These are phyloP conservation scores for Xylaria sp. DNA, from an alignment of 2,329 filamentous ascomycete genomes.

Conservation along the genomic window DNA sequence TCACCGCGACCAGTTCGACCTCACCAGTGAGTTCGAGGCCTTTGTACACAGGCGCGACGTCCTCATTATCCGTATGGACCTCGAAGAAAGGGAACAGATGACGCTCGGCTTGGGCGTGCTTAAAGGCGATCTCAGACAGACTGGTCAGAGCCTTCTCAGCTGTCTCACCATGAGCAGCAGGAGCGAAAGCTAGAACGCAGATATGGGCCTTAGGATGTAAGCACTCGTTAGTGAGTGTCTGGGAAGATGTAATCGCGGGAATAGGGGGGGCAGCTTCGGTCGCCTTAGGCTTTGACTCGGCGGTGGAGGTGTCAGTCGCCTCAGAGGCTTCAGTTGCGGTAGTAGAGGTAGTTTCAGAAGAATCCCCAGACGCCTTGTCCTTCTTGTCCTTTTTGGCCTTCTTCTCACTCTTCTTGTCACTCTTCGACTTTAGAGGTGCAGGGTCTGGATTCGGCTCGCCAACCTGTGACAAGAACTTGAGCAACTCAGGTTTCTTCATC, in stretches of 20 bases:
- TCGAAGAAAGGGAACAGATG: conserved; percentile 87
- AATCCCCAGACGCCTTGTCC: conserved; percentile 60
- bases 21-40: conserved; percentile 71
- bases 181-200: conserved; percentile 82
- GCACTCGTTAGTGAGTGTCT: conserved; percentile 76
- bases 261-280: conserved; percentile 72
- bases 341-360: conserved; percentile 53
- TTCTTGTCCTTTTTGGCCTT: conserved; percentile 53
- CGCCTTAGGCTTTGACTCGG: conserved; percentile 60
- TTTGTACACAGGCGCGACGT: conserved; percentile 64
- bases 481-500: conserved; percentile 83
- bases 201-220: conserved; percentile 80
- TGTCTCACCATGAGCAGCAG: conserved; percentile 62
- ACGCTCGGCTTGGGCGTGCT: conserved; percentile 73
- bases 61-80: conserved; percentile 72
- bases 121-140: conserved; percentile 79
- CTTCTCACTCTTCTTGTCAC: conserved; percentile 49
- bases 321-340: conserved; percentile 51
- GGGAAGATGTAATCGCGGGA: conserved; percentile 69
- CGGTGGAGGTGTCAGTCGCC: conserved; percentile 52
- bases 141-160: conserved; percentile 69
- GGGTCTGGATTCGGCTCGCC: conserved; percentile 82
- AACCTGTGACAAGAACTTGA: conserved; percentile 83
- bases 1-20: conserved; percentile 82
- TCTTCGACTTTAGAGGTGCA: conserved; percentile 45